phyloP scores from a whole-genome alignment of 2,329 filamentous ascomycete genomes.

The Periconia digitata region DNA sequence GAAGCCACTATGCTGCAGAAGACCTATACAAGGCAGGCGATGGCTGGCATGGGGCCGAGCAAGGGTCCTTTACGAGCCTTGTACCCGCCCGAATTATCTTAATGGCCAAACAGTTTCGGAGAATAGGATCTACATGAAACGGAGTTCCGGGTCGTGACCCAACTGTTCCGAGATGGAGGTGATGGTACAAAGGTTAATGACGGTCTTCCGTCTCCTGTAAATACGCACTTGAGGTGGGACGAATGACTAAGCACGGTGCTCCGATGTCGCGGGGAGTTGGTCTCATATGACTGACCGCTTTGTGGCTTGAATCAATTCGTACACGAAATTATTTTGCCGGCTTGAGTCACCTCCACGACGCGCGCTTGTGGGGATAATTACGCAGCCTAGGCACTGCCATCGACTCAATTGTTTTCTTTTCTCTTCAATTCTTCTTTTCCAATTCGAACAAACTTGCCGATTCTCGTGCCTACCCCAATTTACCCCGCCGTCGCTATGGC shows the following conservation, averaged over 20 bases:
- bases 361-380: background rate
- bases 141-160: too few species aligned
- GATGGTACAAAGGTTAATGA: too few species aligned
- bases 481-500: conserved; percentile 25
- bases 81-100: too few species aligned
- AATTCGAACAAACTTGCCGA: background rate
- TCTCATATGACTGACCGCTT: conserved; percentile 1
- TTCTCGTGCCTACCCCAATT: background rate
- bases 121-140: too few species aligned
- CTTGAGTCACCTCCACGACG: background rate
- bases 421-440: background rate
- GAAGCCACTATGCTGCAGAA: conserved; percentile 11
- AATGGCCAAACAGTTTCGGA: too few species aligned
- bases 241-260: background rate
- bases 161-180: too few species aligned
- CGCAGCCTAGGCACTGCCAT: background rate
- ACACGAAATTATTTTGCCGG: conserved; percentile 4
- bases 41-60: conserved; percentile 3
- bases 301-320: background rate
- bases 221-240: too few species aligned
- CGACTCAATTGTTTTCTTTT: background rate
- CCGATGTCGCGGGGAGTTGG: background rate
- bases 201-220: too few species aligned
- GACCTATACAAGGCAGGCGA: conserved; percentile 16
- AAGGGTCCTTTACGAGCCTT: too few species aligned